These are phyloP conservation scores for Grosmannia serpens DNA, from an alignment of 2,329 filamentous ascomycete species.

Conservation along the genomic window DNA sequence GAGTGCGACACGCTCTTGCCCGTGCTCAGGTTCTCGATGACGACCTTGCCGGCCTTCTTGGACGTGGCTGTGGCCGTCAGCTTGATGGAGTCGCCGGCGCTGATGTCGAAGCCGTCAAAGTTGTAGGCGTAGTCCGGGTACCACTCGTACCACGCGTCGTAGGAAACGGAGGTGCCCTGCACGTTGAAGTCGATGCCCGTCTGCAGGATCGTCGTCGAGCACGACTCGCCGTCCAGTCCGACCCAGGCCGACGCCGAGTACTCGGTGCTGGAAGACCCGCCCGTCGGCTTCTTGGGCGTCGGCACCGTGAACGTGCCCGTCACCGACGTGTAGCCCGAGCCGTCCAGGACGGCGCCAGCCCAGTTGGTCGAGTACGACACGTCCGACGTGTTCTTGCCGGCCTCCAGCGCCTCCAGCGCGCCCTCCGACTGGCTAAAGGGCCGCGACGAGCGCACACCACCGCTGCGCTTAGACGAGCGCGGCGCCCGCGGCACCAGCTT, in stretches of 20 bases:
- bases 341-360: conserved; percentile 11
- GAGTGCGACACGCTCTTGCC: conserved; percentile 39
- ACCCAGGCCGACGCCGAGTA: conserved; percentile 19
- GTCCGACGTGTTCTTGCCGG: neutral
- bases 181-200: conserved; percentile 16
- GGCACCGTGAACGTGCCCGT: conserved; percentile 13
- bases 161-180: neutral
- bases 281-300: conserved; percentile 10
- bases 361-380: conserved; percentile 31
- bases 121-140: conserved; percentile 16
- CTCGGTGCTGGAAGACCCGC: conserved; percentile 10
- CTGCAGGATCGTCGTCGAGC: conserved; percentile 16
- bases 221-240: conserved; percentile 19
- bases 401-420: conserved; percentile 16
- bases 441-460: conserved; percentile 13
- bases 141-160: conserved; percentile 20
- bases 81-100: conserved; percentile 16
- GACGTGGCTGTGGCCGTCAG: conserved; percentile 24
- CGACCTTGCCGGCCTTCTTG: conserved; percentile 19
- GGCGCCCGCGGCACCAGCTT: conserved; percentile 26
- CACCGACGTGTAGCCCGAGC: conserved; percentile 4
- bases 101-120: conserved; percentile 16
- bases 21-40: conserved; percentile 18
- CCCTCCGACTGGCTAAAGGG: conserved; percentile 15
- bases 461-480: conserved; percentile 16